These are phyloP conservation scores for Neurospora africana DNA, from an alignment of 495 filamentous ascomycete species.

Conservation along the genomic window DNA sequence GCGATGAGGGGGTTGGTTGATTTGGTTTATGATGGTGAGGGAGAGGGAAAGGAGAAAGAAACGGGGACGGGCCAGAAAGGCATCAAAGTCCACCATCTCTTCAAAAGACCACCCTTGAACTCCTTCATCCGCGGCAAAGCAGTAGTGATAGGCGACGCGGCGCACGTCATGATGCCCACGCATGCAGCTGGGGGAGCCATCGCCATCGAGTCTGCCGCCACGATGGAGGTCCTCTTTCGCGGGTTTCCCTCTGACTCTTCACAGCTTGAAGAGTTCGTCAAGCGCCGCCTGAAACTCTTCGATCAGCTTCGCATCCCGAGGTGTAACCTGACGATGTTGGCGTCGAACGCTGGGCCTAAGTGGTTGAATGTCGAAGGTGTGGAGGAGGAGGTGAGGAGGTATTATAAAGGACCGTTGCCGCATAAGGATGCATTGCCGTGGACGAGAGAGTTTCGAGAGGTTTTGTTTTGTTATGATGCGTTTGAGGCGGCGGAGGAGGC, in stretches of 20 bases:
- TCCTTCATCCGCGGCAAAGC: constrained; percentile 17
- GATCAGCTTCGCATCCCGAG: constrained; percentile 19
- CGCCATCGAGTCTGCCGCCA: constrained; percentile 18
- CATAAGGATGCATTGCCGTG: constrained; percentile 10
- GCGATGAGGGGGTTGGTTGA: constrained; percentile 9
- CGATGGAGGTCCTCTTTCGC: constrained; percentile 18
- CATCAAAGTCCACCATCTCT: constrained; percentile 20
- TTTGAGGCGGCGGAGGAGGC: constrained; percentile 9
- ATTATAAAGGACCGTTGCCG: constrained; percentile 19
- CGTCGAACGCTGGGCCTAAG: constrained; percentile 16
- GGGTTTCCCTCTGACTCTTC: not conserved
- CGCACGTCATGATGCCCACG: constrained; percentile 23
- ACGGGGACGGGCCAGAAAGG: constrained; percentile 15
- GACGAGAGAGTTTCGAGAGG: constrained; percentile 12
- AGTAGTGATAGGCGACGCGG: constrained; percentile 19
- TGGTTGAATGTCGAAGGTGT: constrained; percentile 16
- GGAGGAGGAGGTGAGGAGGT: constrained; percentile 19
- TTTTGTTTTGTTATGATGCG: constrained; percentile 21
- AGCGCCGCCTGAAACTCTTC: constrained; percentile 13
- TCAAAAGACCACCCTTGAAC: constrained; percentile 11
- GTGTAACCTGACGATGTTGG: constrained; percentile 24
- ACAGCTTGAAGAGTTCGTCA: not conserved
- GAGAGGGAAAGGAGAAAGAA: not conserved
- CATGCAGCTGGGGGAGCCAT: constrained; percentile 19
- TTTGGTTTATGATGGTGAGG: constrained; percentile 2